Evolutionary conservation across 495 filamentous ascomycete species (phyloP), one percentile per base, ranked within the genome.

Genomic region (Penicillium dipodomyicola): DNA sequence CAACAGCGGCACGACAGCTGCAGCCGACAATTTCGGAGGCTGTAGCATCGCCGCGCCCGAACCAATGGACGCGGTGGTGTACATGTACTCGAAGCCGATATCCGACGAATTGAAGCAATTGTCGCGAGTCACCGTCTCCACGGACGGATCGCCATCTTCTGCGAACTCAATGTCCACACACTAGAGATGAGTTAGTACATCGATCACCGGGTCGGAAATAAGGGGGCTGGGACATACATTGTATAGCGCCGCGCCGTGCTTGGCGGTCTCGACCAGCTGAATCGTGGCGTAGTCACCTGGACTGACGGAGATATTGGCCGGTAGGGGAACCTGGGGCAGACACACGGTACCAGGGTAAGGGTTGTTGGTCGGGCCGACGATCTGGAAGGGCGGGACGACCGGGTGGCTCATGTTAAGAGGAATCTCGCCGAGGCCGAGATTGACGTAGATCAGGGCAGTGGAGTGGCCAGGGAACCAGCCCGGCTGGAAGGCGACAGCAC

Each of bases 381-480:
- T 87, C 67, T 92, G 86, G 79, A 97, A 96, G 6, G 90, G 84
- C 1, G 87, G 76, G 5, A 92, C 72, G 84, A 97, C 92, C 15
- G 84, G 74, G 71, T 89, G 84, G 56, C 90, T 95, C 85, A 92
- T 91, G 77, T 97, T 97, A n/a, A 72, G 72, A 2, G 95, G 95
- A 9, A 82, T 72, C 19, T 81, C 90, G 53, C 93, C 95, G 57
- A 92, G 83, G 53, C 95, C 95, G 46, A 99, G 76, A 78, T 99
- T 99, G 73, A 99, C 80, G 72, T 97, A 96, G 67, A 97, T 80
- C 56, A 92, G 82, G 32, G 93, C 94, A 6, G 85, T 87, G 9
- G 80, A 67, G 67, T 99, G 95, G 58, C 95, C 95, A 40, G 84
- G 85, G 79, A 97, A 97, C 95, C 95, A 99, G 63, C 95, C 88